These are phyloP conservation scores for Kodamaea arcana DNA, from an alignment of 1,139 yeast species.

Conservation along the genomic window DNA sequence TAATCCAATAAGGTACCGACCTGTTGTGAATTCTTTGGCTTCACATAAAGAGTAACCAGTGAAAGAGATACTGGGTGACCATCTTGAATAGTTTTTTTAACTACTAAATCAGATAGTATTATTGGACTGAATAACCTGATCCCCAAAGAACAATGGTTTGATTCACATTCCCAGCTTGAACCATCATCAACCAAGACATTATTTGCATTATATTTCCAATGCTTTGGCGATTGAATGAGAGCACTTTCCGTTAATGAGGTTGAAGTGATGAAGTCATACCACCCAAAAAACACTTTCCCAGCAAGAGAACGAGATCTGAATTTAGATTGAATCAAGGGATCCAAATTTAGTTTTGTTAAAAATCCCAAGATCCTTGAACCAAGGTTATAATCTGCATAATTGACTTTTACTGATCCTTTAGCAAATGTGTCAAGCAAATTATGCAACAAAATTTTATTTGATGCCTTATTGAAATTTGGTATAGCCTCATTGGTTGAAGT, in stretches of 20 bases:
- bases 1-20: slow-evolving; percentile 15
- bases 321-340: slow-evolving; percentile 3
- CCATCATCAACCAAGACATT: slow-evolving; percentile 36
- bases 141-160: slow-evolving; percentile 31
- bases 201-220: slow-evolving; percentile 38
- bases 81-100: slow-evolving; percentile 17
- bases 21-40: slow-evolving; percentile 23
- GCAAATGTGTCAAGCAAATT: slow-evolving; percentile 30
- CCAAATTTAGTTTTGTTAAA: slow-evolving; percentile 21
- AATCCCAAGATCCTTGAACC: slow-evolving; percentile 44
- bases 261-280: slow-evolving; percentile 35
- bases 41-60: slow-evolving; percentile 25
- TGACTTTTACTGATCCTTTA: slow-evolving; percentile 34
- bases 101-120: slow-evolving; percentile 34
- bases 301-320: slow-evolving; percentile 14
- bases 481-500: background rate
- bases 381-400: slow-evolving; percentile 39
- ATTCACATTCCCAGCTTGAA: slow-evolving; percentile 31
- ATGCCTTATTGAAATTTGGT: slow-evolving; percentile 7
- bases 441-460: slow-evolving; percentile 11
- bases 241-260: slow-evolving; percentile 3
- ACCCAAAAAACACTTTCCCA: slow-evolving; percentile 33
- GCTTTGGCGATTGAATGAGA: slow-evolving; percentile 19
- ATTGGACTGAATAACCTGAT: slow-evolving; percentile 30
- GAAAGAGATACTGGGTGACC: slow-evolving; percentile 7